Evolutionary conservation across 1,139 yeast species (phyloP).

Genomic region (Magnusiomyces magnusii): DNA sequence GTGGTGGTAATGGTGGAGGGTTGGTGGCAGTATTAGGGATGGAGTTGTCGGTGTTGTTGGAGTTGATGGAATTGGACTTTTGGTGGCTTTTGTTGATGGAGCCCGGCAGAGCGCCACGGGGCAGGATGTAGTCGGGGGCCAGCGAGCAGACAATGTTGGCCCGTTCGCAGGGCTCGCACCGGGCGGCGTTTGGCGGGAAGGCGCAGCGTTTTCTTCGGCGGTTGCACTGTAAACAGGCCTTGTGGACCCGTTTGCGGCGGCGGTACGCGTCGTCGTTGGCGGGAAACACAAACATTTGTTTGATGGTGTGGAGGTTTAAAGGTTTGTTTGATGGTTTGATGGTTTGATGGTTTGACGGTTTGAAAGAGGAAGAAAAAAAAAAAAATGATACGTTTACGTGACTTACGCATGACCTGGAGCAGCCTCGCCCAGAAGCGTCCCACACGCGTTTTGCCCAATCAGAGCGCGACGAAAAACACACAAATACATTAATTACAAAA

Average conservation of each 20-base stretch:
- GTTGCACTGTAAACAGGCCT: slow-evolving; percentile 47
- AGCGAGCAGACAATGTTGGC: slow-evolving; percentile 30
- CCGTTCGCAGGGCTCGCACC: slow-evolving; percentile 31
- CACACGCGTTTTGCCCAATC: too few relatives aligned
- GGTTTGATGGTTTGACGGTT: too few relatives aligned
- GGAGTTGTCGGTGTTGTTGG: not conserved
- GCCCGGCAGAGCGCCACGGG: slow-evolving; percentile 17
- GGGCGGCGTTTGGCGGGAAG: slow-evolving; percentile 25
- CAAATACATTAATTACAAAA: too few relatives aligned
- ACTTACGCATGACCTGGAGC: too few relatives aligned
- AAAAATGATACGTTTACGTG: too few relatives aligned
- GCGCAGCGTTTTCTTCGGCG: slow-evolving; percentile 34
- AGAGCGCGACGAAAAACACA: too few relatives aligned
- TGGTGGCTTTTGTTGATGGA: not conserved
- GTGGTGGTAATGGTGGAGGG: not conserved
- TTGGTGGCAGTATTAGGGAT: not conserved
- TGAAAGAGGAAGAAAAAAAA: too few relatives aligned
- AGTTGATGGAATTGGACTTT: not conserved
- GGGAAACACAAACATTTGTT: slow-evolving; percentile 50
- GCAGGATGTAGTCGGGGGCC: slow-evolving; percentile 29
- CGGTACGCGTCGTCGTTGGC: slow-evolving; percentile 51
- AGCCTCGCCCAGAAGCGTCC: too few relatives aligned
- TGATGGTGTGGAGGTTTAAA: too few relatives aligned
- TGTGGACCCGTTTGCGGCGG: slow-evolving; percentile 46
- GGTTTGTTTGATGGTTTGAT: too few relatives aligned